phyloP scores from a whole-genome alignment of 1,284 basidiomycete genomes.

The Marasmius fiardii region DNA sequence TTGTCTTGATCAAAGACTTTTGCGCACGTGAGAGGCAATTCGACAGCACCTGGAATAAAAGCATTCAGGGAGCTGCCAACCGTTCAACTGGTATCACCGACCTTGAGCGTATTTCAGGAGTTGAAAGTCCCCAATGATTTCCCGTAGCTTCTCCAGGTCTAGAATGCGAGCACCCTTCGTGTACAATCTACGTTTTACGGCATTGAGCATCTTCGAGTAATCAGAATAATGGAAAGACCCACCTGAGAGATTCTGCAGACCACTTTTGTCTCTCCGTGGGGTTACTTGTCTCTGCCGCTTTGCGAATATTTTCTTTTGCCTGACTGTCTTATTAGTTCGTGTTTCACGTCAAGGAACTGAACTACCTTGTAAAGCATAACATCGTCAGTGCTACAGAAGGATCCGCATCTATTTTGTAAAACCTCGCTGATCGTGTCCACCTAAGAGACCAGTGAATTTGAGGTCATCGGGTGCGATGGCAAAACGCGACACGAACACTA shows the following conservation, averaged over 20 bases:
- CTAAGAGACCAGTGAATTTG: conserved; percentile 35
- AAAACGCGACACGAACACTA: conserved; percentile 55
- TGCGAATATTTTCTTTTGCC: conserved; percentile 92
- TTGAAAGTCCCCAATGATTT: conserved; percentile 86
- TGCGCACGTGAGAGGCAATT: conserved; percentile 86
- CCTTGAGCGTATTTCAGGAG: conserved; percentile 81
- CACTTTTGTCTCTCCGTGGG: conserved; percentile 69
- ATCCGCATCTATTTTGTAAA: conserved; percentile 91
- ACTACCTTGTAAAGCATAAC: conserved; percentile 94
- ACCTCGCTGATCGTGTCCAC: conserved; percentile 96
- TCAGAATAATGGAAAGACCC: conserved; percentile 19
- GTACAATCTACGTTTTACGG: conserved; percentile 64
- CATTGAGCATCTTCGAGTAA: background rate
- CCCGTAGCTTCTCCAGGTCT: conserved; percentile 80
- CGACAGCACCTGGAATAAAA: conserved; percentile 65
- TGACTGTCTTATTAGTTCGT: conserved; percentile 27
- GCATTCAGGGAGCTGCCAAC: background rate
- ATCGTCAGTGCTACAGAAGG: conserved; percentile 97
- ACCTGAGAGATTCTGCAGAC: conserved; percentile 83
- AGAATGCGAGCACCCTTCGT: conserved; percentile 84
- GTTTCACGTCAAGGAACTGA: conserved; percentile 8
- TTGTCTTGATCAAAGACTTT: conserved; percentile 76
- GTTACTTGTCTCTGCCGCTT: conserved; percentile 82
- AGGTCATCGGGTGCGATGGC: conserved; percentile 1
- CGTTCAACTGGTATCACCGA: conserved; percentile 22